Conservation (phyloP, 305 asterid genomes). For the Solanum hybrid region DNA sequence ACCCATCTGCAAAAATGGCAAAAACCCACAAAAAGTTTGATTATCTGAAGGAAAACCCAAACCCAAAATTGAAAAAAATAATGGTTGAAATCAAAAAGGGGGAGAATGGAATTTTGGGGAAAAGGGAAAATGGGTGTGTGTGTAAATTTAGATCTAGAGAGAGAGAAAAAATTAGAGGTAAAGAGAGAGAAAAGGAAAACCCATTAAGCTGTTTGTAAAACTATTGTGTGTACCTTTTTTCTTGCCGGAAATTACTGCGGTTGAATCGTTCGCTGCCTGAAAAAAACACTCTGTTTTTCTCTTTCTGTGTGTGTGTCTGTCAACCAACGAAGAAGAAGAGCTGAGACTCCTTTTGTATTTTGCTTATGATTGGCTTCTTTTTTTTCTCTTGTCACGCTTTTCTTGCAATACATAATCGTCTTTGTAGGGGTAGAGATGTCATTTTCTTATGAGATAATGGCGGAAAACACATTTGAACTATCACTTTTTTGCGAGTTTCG, state of each 20-base stretch:
- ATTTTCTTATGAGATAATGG: neutral
- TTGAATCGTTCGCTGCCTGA: conserved; percentile 9
- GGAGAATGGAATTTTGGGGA: neutral
- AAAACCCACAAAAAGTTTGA: neutral
- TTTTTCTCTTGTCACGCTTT: neutral
- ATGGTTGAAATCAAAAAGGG: neutral
- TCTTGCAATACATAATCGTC: neutral
- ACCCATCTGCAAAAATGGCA: conserved; percentile 6
- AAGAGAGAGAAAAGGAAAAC: conserved; percentile 1
- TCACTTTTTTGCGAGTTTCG: neutral
- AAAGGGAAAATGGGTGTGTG: neutral
- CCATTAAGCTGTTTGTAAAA: neutral
- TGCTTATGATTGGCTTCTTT: neutral
- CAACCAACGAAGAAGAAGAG: neutral
- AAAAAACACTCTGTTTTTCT: neutral
- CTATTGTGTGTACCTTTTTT: neutral
- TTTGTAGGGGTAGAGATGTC: neutral
- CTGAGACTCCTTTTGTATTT: neutral
- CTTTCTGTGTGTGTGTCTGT: neutral
- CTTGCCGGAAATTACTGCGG: conserved; percentile 12
- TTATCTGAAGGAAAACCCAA: neutral
- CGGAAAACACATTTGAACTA: neutral
- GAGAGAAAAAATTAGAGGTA: neutral
- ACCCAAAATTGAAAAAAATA: neutral
- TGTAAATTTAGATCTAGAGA: neutral